These are phyloP conservation scores for Aspergillus leporis DNA, from an alignment of 495 filamentous ascomycete genomes.

Conservation along the genomic window DNA sequence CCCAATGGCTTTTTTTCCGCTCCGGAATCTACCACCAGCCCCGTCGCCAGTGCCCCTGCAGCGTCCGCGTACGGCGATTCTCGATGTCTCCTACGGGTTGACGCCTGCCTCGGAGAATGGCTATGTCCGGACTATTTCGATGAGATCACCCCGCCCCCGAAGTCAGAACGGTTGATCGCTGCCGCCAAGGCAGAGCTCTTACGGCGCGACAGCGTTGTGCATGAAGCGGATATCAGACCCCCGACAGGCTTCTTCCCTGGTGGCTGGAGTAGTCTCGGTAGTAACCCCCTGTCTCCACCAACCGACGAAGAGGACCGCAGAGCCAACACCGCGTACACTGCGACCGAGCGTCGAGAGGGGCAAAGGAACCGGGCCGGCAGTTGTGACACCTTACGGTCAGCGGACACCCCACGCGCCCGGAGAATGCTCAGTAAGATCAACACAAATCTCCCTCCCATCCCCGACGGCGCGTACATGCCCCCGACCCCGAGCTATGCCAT, in stretches of 20 bases:
- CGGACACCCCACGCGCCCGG: constrained; percentile 16
- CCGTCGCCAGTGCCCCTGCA: background rate
- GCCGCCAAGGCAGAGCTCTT: constrained; percentile 83
- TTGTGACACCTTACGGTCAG: constrained; percentile 25
- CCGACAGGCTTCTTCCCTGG: constrained; percentile 58
- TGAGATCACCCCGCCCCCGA: constrained; percentile 84
- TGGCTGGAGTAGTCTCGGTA: constrained; percentile 52
- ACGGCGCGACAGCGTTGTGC: constrained; percentile 53
- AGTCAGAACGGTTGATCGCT: constrained; percentile 81
- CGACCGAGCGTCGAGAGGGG: background rate
- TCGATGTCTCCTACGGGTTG: constrained; percentile 64
- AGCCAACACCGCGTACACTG: background rate
- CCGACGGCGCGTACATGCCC: constrained; percentile 58
- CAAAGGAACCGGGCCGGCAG: constrained; percentile 37
- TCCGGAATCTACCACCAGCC: constrained; percentile 6
- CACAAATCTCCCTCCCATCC: constrained; percentile 31
- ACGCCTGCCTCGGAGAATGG: constrained; percentile 96
- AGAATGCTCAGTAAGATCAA: constrained; percentile 30
- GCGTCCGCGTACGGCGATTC: constrained; percentile 16
- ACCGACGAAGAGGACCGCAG: background rate
- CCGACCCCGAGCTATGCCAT: constrained; percentile 84
- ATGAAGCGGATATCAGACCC: constrained; percentile 27
- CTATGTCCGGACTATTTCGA: constrained; percentile 90
- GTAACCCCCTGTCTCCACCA: background rate
- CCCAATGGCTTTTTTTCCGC: constrained; percentile 9